These are phyloP conservation scores for Kazachstania martiniae DNA, from an alignment of 805 yeast genomes.

Conservation along the genomic window DNA sequence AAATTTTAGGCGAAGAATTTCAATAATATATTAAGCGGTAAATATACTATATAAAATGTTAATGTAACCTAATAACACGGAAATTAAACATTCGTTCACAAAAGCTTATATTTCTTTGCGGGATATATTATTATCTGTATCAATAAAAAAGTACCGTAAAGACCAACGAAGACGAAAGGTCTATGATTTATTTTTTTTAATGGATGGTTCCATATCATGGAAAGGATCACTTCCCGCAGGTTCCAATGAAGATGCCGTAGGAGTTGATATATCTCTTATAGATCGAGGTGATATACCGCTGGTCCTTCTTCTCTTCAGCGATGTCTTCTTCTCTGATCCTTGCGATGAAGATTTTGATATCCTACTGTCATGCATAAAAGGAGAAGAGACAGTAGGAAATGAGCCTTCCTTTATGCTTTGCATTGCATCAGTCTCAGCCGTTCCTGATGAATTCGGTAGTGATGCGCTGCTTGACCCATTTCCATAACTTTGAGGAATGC, in stretches of 20 bases:
- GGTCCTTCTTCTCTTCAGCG: constrained; percentile 8
- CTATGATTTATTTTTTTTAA: too few relatives aligned
- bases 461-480: too few relatives aligned
- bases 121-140: not conserved
- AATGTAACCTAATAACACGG: too few relatives aligned
- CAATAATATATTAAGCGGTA: constrained; percentile 2
- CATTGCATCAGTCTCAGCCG: not conserved
- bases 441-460: not conserved
- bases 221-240: too few relatives aligned
- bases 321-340: not conserved
- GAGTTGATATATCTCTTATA: not conserved
- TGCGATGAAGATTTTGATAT: not conserved
- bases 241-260: too few relatives aligned
- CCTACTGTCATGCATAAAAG: not conserved
- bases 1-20: constrained; percentile 35
- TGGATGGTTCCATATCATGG: not conserved
- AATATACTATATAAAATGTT: not conserved
- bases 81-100: not conserved
- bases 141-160: not conserved
- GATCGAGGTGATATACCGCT: constrained; percentile 11
- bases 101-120: not conserved
- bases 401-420: not conserved
- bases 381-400: not conserved
- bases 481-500: not conserved
- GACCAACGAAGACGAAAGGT: not conserved